These are phyloP conservation scores for Porogramme epimiltina DNA, from an alignment of 1,284 basidiomycete genomes.

Conservation along the genomic window DNA sequence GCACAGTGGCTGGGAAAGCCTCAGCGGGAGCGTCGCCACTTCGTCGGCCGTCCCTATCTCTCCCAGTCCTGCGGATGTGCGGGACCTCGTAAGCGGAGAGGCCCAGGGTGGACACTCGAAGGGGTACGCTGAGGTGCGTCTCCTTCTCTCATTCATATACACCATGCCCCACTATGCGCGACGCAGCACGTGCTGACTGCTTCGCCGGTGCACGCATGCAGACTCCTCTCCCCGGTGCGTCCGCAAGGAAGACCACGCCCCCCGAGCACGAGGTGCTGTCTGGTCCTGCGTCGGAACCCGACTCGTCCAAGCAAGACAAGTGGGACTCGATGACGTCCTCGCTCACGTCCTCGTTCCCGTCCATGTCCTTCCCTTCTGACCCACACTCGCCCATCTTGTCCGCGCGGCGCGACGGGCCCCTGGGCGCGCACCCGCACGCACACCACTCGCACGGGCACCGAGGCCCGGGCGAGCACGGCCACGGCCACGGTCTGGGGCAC, in stretches of 20 bases:
- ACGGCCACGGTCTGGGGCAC: slow-evolving; percentile 29
- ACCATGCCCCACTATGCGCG: background rate
- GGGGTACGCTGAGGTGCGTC: slow-evolving; percentile 29
- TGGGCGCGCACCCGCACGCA: slow-evolving; percentile 17
- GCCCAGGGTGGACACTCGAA: slow-evolving; percentile 35
- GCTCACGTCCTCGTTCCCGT: slow-evolving; percentile 73
- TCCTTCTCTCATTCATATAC: background rate
- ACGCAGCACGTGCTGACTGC: no score
- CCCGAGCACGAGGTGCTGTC: slow-evolving; percentile 20
- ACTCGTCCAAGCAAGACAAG: slow-evolving; percentile 48
- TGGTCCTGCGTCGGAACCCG: slow-evolving; percentile 29
- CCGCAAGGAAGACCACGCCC: slow-evolving; percentile 20
- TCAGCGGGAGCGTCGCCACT: slow-evolving; percentile 36
- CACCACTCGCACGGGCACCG: slow-evolving; percentile 26
- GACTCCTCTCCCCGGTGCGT: slow-evolving; percentile 22
- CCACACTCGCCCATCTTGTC: slow-evolving; percentile 42
- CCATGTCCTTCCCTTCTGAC: slow-evolving; percentile 64
- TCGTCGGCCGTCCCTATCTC: slow-evolving; percentile 5
- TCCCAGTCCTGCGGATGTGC: slow-evolving; percentile 40
- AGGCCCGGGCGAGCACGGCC: slow-evolving; percentile 12
- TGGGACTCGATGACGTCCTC: slow-evolving; percentile 73
- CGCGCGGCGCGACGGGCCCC: slow-evolving; percentile 21
- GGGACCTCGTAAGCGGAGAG: slow-evolving; percentile 49
- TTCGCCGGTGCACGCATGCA: slow-evolving; percentile 4
- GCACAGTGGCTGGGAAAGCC: slow-evolving; percentile 55